phyloP scores from a whole-genome alignment of 257 asterid genomes.

The Solanum ossicruentum region DNA sequence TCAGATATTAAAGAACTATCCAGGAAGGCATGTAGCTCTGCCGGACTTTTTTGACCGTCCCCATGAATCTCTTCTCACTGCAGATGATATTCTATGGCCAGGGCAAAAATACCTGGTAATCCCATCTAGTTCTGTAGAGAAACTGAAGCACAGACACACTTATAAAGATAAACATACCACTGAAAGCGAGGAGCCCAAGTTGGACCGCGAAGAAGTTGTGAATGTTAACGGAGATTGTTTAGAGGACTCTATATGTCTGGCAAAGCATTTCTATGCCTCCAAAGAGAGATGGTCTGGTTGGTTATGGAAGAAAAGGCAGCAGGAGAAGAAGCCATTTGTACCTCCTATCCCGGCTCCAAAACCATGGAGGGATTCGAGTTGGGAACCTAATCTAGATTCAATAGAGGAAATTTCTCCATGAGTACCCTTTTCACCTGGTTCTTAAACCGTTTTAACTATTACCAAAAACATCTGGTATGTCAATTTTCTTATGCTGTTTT shows the following conservation, averaged over 20 bases:
- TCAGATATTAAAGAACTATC: conserved; percentile 39
- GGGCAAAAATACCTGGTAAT: conserved; percentile 51
- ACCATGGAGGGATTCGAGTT: conserved; percentile 32
- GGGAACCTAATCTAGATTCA: conserved; percentile 56
- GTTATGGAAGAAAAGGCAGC: conserved; percentile 5
- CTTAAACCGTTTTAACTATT: not conserved
- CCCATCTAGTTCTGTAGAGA: conserved; percentile 30
- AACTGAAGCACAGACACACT: conserved; percentile 28
- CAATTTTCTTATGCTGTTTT: not conserved
- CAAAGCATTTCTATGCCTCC: conserved; percentile 30
- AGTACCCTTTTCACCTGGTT: conserved; percentile 2
- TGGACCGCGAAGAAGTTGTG: conserved; percentile 14
- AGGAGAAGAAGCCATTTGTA: conserved; percentile 36
- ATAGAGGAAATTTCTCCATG: conserved; percentile 56
- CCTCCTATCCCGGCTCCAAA: conserved; percentile 53
- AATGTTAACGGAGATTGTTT: conserved; percentile 16
- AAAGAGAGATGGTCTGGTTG: conserved; percentile 19
- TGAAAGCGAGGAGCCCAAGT: conserved; percentile 15
- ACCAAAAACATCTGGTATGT: conserved; percentile 2
- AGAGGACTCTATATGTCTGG: conserved; percentile 37
- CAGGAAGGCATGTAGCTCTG: conserved; percentile 44
- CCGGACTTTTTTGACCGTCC: conserved; percentile 51
- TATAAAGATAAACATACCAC: not conserved
- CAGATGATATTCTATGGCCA: conserved; percentile 34
- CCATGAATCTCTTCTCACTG: conserved; percentile 36